These are phyloP conservation scores for Cunninghamia lanceolata DNA, from an alignment of 75 land plant species.

Conservation along the genomic window DNA sequence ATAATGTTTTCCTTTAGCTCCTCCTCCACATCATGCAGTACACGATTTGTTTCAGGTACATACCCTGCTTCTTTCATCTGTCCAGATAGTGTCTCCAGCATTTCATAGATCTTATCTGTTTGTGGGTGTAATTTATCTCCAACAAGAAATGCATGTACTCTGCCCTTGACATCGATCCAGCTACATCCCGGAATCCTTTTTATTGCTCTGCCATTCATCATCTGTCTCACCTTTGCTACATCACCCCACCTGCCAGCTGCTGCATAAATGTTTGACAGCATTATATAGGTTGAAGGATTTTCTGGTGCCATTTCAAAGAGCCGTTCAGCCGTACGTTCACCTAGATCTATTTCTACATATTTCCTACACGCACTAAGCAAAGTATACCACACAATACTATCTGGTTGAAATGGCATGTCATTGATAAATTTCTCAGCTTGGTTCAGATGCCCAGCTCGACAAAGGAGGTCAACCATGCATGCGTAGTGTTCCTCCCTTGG, in stretches of 20 bases:
- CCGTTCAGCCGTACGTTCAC: constrained; percentile 7
- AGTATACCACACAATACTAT: constrained; percentile 5
- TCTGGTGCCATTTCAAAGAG: constrained; percentile 8
- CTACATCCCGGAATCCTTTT: background rate
- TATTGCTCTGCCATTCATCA: background rate
- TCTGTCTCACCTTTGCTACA: background rate
- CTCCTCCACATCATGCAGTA: constrained; percentile 13
- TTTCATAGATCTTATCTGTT: constrained; percentile 4
- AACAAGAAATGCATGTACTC: background rate
- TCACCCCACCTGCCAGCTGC: background rate
- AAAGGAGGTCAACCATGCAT: constrained; percentile 19
- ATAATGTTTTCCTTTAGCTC: constrained; percentile 7
- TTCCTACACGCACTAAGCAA: constrained; percentile 9
- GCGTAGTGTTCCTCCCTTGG: constrained; percentile 12
- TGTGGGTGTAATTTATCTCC: background rate
- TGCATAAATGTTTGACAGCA: background rate
- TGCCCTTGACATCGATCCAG: background rate
- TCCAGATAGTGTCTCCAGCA: background rate
- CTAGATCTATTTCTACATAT: constrained; percentile 11
- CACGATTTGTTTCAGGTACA: constrained; percentile 7
- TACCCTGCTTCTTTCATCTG: constrained; percentile 15
- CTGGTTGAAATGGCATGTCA: constrained; percentile 16
- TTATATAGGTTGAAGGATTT: background rate
- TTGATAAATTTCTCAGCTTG: constrained; percentile 17
- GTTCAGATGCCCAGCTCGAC: constrained; percentile 13